Evolutionary conservation across 2,329 filamentous ascomycete genomes (phyloP).

Genomic region (Stachybotrys chlorohalonatus): DNA sequence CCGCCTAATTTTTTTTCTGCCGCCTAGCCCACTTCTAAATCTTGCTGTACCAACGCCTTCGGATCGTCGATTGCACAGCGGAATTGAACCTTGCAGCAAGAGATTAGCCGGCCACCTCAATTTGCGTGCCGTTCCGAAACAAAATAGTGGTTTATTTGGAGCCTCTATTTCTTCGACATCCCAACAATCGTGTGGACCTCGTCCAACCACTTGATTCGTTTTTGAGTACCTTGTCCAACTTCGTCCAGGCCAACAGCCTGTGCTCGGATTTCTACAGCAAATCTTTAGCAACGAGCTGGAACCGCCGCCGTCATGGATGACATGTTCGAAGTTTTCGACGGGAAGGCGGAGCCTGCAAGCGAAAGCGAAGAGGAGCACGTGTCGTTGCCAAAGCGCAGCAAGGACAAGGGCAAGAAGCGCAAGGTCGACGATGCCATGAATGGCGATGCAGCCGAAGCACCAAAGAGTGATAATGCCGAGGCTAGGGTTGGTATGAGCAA

Average conservation of each 20-base stretch:
- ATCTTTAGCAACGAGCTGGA: neutral
- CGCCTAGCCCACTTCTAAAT: slow-evolving; percentile 3
- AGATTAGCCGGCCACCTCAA: neutral
- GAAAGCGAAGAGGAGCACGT: slow-evolving; percentile 33
- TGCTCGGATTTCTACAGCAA: neutral
- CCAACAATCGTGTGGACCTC: no score
- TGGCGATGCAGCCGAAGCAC: slow-evolving; percentile 14
- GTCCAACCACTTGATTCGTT: no score
- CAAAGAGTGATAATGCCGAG: slow-evolving; percentile 10
- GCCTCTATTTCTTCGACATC: no score
- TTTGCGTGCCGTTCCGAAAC: neutral
- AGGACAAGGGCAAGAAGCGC: slow-evolving; percentile 70
- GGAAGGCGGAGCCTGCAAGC: slow-evolving; percentile 35
- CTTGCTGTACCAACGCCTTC: neutral
- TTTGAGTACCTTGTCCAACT: no score
- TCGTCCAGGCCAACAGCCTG: no score
- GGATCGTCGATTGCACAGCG: neutral
- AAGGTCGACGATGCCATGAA: slow-evolving; percentile 76
- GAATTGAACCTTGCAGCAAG: neutral
- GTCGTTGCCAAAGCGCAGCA: slow-evolving; percentile 41
- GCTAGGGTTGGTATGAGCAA: slow-evolving; percentile 28
- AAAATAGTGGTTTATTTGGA: no score
- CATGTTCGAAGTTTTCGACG: slow-evolving; percentile 75
- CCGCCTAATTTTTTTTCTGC: slow-evolving; percentile 17
- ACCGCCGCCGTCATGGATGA: slow-evolving; percentile 52